phyloP scores from a whole-genome alignment of 805 yeast species.

The Barnettozyma pratensis region DNA sequence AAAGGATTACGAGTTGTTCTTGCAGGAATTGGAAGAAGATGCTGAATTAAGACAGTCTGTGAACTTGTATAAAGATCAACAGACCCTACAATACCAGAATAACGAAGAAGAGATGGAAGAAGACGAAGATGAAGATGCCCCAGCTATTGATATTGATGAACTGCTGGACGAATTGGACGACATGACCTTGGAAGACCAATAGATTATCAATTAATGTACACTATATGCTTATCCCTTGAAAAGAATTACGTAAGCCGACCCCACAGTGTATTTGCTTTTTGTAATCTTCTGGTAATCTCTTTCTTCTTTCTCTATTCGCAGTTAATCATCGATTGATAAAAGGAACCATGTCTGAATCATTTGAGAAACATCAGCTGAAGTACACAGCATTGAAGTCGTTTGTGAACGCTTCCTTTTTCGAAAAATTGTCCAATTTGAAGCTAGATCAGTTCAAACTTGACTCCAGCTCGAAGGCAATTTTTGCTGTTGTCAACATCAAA shows the following conservation, averaged over 20 bases:
- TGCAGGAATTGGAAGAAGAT: slow-evolving; percentile 97
- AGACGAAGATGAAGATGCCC: slow-evolving; percentile 76
- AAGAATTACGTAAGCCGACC: not conserved
- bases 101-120: slow-evolving; percentile 41
- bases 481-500: slow-evolving; percentile 26
- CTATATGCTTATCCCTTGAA: not conserved
- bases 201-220: not conserved
- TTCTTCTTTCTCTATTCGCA: no score
- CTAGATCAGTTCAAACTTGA: slow-evolving; percentile 64
- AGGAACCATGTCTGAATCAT: not conserved
- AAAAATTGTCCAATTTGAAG: slow-evolving; percentile 65
- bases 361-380: slow-evolving; percentile 15
- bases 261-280: no score
- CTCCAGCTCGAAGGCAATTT: slow-evolving; percentile 24
- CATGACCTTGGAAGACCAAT: slow-evolving; percentile 69
- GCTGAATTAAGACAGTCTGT: slow-evolving; percentile 87
- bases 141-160: slow-evolving; percentile 86
- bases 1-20: slow-evolving; percentile 89
- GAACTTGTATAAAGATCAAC: slow-evolving; percentile 72
- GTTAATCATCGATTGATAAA: not conserved
- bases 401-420: slow-evolving; percentile 85
- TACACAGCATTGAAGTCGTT: slow-evolving; percentile 55
- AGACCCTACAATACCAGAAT: slow-evolving; percentile 7
- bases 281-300: no score
- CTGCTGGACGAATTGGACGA: slow-evolving; percentile 92